These are phyloP conservation scores for Rhizophora mangle DNA, from an alignment of 345 rosid species.

Conservation along the genomic window DNA sequence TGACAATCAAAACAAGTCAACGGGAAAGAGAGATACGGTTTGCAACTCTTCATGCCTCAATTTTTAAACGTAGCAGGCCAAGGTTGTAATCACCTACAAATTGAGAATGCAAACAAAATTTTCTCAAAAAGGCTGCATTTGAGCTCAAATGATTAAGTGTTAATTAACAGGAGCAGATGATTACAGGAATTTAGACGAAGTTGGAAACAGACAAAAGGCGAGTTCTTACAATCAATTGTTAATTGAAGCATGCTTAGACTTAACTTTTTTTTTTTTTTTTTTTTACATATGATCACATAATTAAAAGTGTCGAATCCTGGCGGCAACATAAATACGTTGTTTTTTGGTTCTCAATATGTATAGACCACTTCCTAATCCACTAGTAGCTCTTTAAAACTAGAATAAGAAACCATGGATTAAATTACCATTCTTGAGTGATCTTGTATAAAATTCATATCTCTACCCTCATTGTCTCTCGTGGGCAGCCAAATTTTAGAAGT, in stretches of 20 bases:
- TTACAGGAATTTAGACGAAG: conserved; percentile 4
- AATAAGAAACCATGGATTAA: conserved; percentile 28
- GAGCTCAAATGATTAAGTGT: not conserved
- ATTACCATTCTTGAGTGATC: not conserved
- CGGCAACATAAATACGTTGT: not conserved
- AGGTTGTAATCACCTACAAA: not conserved
- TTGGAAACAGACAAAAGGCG: not conserved
- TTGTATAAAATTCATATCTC: conserved; percentile 16
- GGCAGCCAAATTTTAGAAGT: conserved; percentile 34
- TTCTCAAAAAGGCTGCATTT: not conserved
- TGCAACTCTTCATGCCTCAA: not conserved
- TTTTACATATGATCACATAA: no score
- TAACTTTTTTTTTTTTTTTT: no score
- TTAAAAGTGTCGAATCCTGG: not conserved
- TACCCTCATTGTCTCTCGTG: conserved; percentile 20
- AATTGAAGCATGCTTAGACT: conserved; percentile 1
- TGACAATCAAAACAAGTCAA: conserved; percentile 24
- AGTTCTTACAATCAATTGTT: not conserved
- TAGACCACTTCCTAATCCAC: conserved; percentile 10
- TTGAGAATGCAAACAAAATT: not conserved
- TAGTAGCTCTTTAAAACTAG: conserved; percentile 8
- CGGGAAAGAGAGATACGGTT: conserved; percentile 1
- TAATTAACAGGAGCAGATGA: not conserved
- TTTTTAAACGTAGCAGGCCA: not conserved
- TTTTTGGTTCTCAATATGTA: not conserved